These are phyloP conservation scores for Populus hybrid DNA, from an alignment of 441 rosid genomes.

Conservation along the genomic window DNA sequence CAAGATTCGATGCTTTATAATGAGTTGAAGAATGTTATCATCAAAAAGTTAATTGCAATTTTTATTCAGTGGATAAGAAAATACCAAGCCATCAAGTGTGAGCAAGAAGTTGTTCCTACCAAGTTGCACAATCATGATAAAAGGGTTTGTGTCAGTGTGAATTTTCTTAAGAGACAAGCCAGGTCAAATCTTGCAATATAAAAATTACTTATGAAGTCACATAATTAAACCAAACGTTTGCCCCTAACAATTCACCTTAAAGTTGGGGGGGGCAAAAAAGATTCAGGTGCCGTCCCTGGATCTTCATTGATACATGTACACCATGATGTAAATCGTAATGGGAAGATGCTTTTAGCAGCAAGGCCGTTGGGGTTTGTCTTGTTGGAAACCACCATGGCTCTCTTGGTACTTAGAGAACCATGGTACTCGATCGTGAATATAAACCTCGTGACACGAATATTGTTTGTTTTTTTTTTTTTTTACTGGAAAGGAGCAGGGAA, in stretches of 20 bases:
- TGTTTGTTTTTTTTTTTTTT: too few species aligned
- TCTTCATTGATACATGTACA: too few species aligned
- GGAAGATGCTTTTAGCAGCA: not conserved
- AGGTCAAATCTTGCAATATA: not conserved
- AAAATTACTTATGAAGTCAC: not conserved
- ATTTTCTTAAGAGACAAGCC: not conserved
- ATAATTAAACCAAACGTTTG: not conserved
- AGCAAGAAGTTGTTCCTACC: not conserved
- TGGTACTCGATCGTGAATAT: not conserved
- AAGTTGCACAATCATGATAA: not conserved
- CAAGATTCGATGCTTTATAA: not conserved
- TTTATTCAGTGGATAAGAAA: not conserved
- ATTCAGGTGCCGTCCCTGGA: too few species aligned
- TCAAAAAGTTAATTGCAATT: not conserved
- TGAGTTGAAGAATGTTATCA: not conserved
- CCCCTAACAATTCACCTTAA: not conserved
- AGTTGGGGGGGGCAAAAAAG: too few species aligned
- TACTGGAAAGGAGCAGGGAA: too few species aligned
- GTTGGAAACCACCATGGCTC: too few species aligned
- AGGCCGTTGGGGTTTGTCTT: not conserved
- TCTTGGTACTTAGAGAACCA: not conserved
- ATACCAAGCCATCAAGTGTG: not conserved
- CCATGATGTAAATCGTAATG: too few species aligned
- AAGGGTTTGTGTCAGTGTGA: not conserved
- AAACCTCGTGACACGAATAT: too few species aligned